Percentiles rank a stretch among this genome's conserved stretches.
Evolutionary conservation across 768 basidiomycete genomes (phyloP).

Genomic region (Phaffia australis): DNA sequence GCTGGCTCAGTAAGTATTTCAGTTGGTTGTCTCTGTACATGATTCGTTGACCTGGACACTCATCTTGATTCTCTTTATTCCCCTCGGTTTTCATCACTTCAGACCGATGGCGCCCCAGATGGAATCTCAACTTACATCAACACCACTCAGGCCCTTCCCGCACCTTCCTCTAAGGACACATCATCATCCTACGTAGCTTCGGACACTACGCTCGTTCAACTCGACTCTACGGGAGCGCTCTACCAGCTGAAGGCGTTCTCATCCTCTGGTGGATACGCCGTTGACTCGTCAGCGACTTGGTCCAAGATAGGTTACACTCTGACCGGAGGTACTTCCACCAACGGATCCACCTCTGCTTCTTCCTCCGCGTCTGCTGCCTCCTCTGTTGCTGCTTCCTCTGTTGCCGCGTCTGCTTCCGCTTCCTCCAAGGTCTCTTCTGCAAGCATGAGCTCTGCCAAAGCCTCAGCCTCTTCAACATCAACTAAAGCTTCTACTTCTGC

Average conservation of each 20-base stretch:
- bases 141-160: constrained; percentile 52
- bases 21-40: too few species aligned
- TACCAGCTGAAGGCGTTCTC: constrained; percentile 44
- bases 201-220: constrained; percentile 53
- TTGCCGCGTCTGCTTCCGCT: not conserved
- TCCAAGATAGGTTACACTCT: constrained; percentile 35
- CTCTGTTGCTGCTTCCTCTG: not conserved
- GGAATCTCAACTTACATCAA: constrained; percentile 41
- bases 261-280: constrained; percentile 30
- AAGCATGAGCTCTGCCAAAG: not conserved
- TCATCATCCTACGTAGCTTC: constrained; percentile 55
- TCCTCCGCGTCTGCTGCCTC: not conserved
- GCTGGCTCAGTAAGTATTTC: constrained; percentile 13
- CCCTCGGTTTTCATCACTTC: not conserved
- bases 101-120: constrained; percentile 32
- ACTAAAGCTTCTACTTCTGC: not conserved
- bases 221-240: constrained; percentile 52
- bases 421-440: not conserved
- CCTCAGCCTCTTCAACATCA: not conserved
- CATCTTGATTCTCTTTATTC: too few species aligned
- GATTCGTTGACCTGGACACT: not conserved
- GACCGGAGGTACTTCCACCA: constrained; percentile 26
- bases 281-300: constrained; percentile 33
- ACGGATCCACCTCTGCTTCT: constrained; percentile 5
- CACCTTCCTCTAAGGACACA: constrained; percentile 53